phyloP scores from a whole-genome alignment of 2,329 filamentous ascomycete genomes.

The Ophiostoma himal-ulmi region DNA sequence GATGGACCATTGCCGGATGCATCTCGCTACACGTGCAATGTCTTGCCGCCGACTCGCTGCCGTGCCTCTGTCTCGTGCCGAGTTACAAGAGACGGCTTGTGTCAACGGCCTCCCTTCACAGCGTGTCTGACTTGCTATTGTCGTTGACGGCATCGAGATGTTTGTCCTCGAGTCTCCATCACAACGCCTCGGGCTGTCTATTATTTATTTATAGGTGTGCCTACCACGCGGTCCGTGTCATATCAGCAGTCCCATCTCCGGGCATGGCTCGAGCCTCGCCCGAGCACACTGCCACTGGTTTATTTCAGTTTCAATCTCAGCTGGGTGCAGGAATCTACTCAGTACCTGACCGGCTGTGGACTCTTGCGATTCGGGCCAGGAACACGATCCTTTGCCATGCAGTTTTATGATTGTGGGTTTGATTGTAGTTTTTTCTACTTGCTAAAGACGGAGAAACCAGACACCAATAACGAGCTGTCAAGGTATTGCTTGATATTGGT shows the following conservation, averaged over 20 bases:
- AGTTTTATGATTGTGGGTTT: not conserved
- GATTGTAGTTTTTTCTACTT: not conserved
- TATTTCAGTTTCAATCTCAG: not conserved
- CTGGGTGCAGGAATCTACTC: not conserved
- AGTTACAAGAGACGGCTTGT: not conserved
- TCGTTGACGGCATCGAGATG: not conserved
- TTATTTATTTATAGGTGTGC: not conserved
- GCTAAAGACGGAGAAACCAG: no score
- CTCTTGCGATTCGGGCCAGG: not conserved
- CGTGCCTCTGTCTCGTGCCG: not conserved
- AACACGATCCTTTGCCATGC: slow-evolving; percentile 3
- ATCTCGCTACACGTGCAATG: not conserved
- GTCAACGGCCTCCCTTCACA: not conserved
- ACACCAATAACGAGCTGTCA: not conserved
- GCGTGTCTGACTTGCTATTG: not conserved
- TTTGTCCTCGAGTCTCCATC: not conserved
- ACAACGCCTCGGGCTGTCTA: not conserved
- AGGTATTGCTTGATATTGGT: not conserved
- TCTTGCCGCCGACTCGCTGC: not conserved
- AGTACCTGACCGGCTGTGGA: not conserved
- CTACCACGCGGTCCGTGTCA: not conserved
- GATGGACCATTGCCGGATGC: not conserved
- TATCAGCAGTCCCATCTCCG: not conserved
- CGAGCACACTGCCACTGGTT: slow-evolving; percentile 8
- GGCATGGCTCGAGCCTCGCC: not conserved